Conservation (phyloP, 257 asterid species). For the Eucommia ulmoides region DNA sequence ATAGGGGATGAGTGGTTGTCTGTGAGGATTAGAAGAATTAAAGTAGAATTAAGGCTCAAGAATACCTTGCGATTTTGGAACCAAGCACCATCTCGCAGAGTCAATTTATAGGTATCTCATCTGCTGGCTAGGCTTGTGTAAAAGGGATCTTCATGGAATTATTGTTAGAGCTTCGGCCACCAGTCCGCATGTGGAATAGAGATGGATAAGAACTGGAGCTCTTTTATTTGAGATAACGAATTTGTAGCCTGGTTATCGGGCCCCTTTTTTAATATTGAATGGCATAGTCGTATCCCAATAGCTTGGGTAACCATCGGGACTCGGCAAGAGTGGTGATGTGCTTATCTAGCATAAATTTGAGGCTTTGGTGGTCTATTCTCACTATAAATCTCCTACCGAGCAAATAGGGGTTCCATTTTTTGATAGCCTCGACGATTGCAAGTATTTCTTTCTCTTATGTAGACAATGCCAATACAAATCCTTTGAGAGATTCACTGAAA, state of each 20-base stretch:
- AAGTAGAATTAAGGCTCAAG: background rate
- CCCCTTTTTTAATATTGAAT: background rate
- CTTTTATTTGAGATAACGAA: background rate
- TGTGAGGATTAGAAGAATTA: background rate
- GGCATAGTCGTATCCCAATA: background rate
- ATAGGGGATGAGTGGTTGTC: background rate
- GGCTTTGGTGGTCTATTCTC: background rate
- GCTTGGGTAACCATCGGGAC: background rate
- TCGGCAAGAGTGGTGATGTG: background rate
- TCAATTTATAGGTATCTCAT: background rate
- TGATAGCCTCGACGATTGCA: background rate
- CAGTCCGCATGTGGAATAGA: background rate
- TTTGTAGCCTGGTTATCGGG: background rate
- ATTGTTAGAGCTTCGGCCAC: background rate
- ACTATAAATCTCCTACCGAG: background rate
- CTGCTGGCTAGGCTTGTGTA: background rate
- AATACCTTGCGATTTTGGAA: background rate
- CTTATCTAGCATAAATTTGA: background rate
- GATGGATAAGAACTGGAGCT: background rate
- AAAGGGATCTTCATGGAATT: background rate
- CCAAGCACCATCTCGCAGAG: background rate
- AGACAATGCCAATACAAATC: background rate
- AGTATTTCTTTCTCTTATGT: background rate
- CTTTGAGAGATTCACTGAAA: background rate
- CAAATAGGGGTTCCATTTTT: background rate